Base-by-base conservation (phyloP, 495 filamentous ascomycete genomes). In the Daldinia loculata region DNA sequence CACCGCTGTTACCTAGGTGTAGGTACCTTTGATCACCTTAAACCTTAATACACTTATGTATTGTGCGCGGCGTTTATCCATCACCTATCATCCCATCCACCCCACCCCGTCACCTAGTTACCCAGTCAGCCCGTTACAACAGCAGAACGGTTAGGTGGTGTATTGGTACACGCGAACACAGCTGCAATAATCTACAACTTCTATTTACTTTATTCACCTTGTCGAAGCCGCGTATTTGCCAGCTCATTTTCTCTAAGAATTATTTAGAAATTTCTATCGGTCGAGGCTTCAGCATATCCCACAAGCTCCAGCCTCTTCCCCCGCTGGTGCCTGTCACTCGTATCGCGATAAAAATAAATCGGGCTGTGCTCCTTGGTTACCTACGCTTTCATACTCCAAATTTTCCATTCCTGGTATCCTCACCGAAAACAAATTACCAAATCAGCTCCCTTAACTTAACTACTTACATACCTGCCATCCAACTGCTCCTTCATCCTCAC, bases 21-120 rank as follows among this genome's bases (percentile, higher is more conserved):
- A n/a, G n/a, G n/a, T n/a, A n/a, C 43, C 43, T 48, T 48, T 56
- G 27, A 22, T 41, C 36, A 9, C 45, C 43, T 11, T 58, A 58
- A 66, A 58, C 38, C 17, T 56, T 66, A 66, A 27, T 51, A 34
- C 30, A 34, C 30, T 30, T 30, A 26, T 26, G 24, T 26, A 39
- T 60, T 67, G 36, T 60, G 24, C 50, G 48, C 34, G 64, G 64
- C 30, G 1, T 32, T 7, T 8, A 34, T 34, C 32, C 32, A 34
- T 2, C 32, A 34, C 55, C 38, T 17, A 34, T 34, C 56, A 51
- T 34, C 26, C 56, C 56, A 51, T 32, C 7, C 36, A 58, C 64
- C 34, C 56, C 56, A 56, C 51, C 36, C 51, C 38, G 41, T 56
- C 55, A 65, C 63, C 63, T 32, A 17, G 64, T 67, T 38, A 67